Evolutionary conservation across 257 asterid genomes (phyloP).

Genomic region (Solanum pennellii): DNA sequence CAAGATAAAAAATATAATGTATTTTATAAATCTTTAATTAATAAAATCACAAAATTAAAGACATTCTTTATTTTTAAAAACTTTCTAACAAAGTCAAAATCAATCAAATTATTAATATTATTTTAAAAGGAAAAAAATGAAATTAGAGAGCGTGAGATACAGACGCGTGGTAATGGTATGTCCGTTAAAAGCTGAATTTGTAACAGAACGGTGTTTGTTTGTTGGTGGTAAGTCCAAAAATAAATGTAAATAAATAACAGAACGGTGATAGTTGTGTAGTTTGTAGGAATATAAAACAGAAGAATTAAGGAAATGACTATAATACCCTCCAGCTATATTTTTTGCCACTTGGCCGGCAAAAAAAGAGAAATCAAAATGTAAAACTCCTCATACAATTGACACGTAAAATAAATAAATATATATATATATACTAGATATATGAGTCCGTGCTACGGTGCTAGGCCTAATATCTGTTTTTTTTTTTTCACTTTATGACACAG

Average conservation of each 20-base stretch:
- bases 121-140: not conserved
- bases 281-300: not conserved
- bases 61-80: no score
- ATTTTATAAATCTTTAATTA: no score
- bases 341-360: not conserved
- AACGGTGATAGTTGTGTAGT: not conserved
- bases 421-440: no score
- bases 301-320: not conserved
- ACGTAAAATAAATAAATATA: not conserved
- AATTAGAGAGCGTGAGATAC: not conserved
- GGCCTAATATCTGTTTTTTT: no score
- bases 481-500: no score
- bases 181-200: not conserved
- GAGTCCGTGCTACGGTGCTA: no score
- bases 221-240: not conserved
- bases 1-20: no score
- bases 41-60: no score
- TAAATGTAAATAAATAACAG: not conserved
- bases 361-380: not conserved
- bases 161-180: not conserved
- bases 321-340: not conserved
- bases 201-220: not conserved
- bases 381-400: not conserved
- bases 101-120: no score
- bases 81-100: not conserved